Percentiles rank a stretch among this genome's conserved stretches.
phyloP scores from a whole-genome alignment of 164 flowering plant genomes.

The Tetracentron sinense region DNA sequence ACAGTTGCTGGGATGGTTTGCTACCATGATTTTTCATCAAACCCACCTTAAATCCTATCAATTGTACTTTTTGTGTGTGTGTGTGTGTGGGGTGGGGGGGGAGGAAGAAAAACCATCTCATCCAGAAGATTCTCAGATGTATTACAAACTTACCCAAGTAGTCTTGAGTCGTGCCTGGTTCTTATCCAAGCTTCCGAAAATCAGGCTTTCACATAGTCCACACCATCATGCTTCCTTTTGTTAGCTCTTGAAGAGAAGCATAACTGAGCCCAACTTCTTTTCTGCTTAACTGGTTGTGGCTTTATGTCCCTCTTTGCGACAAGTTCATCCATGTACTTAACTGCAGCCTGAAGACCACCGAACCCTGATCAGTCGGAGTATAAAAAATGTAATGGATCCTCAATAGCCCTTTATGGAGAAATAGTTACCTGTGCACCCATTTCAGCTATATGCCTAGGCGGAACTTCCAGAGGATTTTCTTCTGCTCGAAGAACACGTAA shows the following conservation, averaged over 20 bases:
- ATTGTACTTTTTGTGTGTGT: too few species aligned
- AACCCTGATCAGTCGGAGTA: slow-evolving; percentile 8
- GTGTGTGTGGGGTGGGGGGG: too few species aligned
- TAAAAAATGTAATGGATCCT: not conserved
- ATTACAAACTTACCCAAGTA: slow-evolving; percentile 16
- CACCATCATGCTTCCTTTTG: slow-evolving; percentile 57
- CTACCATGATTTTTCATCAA: too few species aligned
- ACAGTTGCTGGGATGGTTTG: too few species aligned
- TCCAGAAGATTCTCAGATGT: too few species aligned
- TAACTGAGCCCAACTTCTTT: slow-evolving; percentile 55
- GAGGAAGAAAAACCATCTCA: too few species aligned
- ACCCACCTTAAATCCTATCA: too few species aligned
- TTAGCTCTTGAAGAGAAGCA: slow-evolving; percentile 63
- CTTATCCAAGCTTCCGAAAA: not conserved
- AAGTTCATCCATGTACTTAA: slow-evolving; percentile 71
- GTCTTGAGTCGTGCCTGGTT: not conserved
- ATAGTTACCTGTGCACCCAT: slow-evolving; percentile 74
- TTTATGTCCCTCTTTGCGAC: slow-evolving; percentile 52
- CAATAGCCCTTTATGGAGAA: not conserved
- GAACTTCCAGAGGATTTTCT: slow-evolving; percentile 77
- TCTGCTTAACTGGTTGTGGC: slow-evolving; percentile 51
- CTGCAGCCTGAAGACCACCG: slow-evolving; percentile 59
- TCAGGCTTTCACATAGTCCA: slow-evolving; percentile 42
- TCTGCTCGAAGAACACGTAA: slow-evolving; percentile 53
- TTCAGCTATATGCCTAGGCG: slow-evolving; percentile 64